Base-by-base conservation (phyloP, 73 alveolate genomes). In the Paramecium biaurelia region DNA sequence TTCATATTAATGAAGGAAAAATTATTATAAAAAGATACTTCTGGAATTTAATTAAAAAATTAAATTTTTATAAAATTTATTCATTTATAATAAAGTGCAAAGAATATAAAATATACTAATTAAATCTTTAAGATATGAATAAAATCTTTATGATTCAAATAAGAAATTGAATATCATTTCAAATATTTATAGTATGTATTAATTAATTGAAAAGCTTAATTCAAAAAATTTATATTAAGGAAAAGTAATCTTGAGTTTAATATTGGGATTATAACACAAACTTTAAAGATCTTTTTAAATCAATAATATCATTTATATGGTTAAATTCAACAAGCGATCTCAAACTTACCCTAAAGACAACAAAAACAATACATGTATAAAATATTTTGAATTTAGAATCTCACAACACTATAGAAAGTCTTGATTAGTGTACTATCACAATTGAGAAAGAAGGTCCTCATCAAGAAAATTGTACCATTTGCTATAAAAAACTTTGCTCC, bases 181-280 rank as follows among this genome's bases (percentile, higher is more conserved):
- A 53, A n/a, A 53, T 53, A 21, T 53, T 18, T 18, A 4, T 53
- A 53, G 7, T 53, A 6, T n/a, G 68, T 18, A 53, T 53, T 53
- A 53, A 53, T 53, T 53, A 53, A 53, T 53, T 53, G 68, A 53
- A 53, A 53, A 4, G 5, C 68, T 53, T 53, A 53, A 53, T 53
- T 53, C 68, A 53, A 53, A 53, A 14, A 63, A 63, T 63, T 30
- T 63, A 63, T 63, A 63, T 63, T 63, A 32, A 30, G 84, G 45
- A 32, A 32, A 26, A 63, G 84, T 63, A 63, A 63, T 32, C 41
- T 32, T 30, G 9, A 26, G 84, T 63, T 63, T 63, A 63, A 63
- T 63, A 63, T 63, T 63, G 49, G 45, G 23, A 63, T 63, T 63
- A 63, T 63, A 63, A 63, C 84, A 63, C 84, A 63, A 24, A 63